phyloP scores from a whole-genome alignment of 805 yeast species.

The Dipodascus albidus region DNA sequence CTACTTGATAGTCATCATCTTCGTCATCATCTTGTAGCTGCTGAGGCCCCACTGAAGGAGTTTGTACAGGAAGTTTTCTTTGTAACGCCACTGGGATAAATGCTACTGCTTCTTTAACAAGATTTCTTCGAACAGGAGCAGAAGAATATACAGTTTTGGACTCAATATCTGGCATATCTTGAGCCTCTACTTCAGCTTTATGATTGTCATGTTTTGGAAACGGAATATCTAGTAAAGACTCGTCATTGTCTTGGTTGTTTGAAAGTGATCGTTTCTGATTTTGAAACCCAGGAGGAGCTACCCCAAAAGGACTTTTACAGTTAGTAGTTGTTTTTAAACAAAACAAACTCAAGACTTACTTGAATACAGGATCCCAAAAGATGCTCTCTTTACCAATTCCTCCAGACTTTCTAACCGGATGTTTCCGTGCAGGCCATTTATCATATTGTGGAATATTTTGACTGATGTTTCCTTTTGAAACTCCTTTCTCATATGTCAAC shows the following conservation, averaged over 20 bases:
- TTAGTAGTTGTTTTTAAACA: too few species aligned
- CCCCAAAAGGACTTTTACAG: conserved; percentile 15
- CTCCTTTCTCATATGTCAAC: neutral
- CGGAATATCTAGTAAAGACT: conserved; percentile 19
- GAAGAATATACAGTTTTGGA: conserved; percentile 15
- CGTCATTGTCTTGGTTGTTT: conserved; percentile 10
- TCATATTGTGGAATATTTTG: neutral
- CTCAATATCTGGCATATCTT: conserved; percentile 2
- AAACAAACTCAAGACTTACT: too few species aligned
- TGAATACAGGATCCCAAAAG: conserved; percentile 19
- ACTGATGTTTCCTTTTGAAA: neutral
- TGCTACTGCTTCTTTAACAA: conserved; percentile 12
- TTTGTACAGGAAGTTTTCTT: conserved; percentile 4
- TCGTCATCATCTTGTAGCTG: neutral
- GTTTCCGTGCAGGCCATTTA: neutral
- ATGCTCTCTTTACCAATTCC: conserved; percentile 17
- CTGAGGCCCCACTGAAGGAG: neutral
- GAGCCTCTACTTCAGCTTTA: conserved; percentile 4
- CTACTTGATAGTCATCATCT: neutral
- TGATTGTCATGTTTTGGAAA: conserved; percentile 21
- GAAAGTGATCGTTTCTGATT: conserved; percentile 15
- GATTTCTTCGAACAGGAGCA: conserved; percentile 16
- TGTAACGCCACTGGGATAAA: conserved; percentile 14
- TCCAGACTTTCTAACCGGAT: neutral
- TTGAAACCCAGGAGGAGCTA: conserved; percentile 24